A percentile compares a stretch with the other conserved stretches of the same genome.
Evolutionary conservation across 2,329 filamentous ascomycete genomes (phyloP).

Genomic region (Colletotrichum limetticola): DNA sequence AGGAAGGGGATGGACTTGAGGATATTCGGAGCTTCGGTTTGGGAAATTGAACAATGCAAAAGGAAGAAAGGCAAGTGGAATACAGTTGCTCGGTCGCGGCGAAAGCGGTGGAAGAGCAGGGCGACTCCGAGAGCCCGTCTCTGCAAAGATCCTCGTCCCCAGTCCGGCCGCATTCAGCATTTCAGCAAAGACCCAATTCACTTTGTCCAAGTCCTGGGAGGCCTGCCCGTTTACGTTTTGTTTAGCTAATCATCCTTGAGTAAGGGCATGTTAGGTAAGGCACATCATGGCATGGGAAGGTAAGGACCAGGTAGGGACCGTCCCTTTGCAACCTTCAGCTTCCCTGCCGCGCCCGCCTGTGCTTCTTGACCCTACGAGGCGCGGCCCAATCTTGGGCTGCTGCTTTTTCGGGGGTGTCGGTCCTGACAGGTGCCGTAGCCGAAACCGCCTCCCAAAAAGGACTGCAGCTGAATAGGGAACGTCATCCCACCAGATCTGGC

Average conservation of each 20-base stretch:
- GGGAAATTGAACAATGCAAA: slow-evolving; percentile 20
- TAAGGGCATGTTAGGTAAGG: background rate
- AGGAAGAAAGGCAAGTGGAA: slow-evolving; percentile 18
- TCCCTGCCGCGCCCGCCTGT: background rate
- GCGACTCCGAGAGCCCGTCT: slow-evolving; percentile 26
- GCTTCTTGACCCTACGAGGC: background rate
- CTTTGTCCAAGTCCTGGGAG: slow-evolving; percentile 1
- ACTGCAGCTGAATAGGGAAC: slow-evolving; percentile 9
- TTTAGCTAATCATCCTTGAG: slow-evolving; percentile 25
- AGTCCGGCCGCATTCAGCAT: background rate
- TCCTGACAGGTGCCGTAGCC: slow-evolving; percentile 14
- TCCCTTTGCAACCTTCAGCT: background rate
- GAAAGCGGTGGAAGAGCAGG: slow-evolving; percentile 18
- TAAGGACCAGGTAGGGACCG: too few relatives aligned
- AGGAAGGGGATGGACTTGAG: background rate
- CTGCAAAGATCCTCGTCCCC: slow-evolving; percentile 13
- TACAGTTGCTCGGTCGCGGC: slow-evolving; percentile 3
- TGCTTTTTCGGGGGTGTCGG: background rate
- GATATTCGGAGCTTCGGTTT: slow-evolving; percentile 7
- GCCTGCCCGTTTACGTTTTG: slow-evolving; percentile 2
- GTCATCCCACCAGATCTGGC: slow-evolving; percentile 12
- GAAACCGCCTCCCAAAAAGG: slow-evolving; percentile 3
- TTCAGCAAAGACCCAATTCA: background rate
- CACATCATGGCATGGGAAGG: background rate
- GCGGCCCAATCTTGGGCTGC: background rate